Evolutionary conservation across 2,329 filamentous ascomycete genomes (phyloP).

Genomic region (Lecanoromycetidae sp.): DNA sequence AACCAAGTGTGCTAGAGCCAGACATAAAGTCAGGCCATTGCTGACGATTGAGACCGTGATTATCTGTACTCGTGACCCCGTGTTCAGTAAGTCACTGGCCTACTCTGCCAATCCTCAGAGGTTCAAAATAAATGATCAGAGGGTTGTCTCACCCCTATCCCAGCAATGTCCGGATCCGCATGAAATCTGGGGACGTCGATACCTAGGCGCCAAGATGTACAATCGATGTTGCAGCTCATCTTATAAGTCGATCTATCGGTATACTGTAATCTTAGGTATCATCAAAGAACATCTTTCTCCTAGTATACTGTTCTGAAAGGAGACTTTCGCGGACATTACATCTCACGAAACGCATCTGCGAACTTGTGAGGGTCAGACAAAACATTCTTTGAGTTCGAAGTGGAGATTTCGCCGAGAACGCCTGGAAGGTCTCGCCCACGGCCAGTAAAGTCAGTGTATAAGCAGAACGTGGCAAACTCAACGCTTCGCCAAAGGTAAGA

Average conservation of each 20-base stretch:
- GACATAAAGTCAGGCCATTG: neutral
- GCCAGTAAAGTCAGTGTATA: no score
- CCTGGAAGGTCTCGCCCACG: no score
- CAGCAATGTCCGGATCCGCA: conserved; percentile 18
- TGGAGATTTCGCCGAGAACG: no score
- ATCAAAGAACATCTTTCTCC: no score
- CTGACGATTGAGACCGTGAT: conserved; percentile 1
- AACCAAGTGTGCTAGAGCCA: neutral
- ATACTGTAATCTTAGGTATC: no score
- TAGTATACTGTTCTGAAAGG: no score
- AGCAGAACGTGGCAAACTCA: no score
- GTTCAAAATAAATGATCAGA: neutral
- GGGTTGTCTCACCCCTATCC: conserved; percentile 12
- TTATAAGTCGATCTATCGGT: neutral
- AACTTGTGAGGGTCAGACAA: no score
- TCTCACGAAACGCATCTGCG: no score
- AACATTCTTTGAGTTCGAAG: no score
- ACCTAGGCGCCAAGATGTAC: conserved; percentile 4
- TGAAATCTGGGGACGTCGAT: conserved; percentile 2
- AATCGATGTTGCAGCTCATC: conserved; percentile 7
- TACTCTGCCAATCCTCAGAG: neutral
- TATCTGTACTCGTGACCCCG: conserved; percentile 1
- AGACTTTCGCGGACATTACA: no score
- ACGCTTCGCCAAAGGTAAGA: no score
- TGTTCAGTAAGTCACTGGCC: neutral